Base-by-base conservation (phyloP, 805 yeast species). In the Kluyveromyces nonfermentans region DNA sequence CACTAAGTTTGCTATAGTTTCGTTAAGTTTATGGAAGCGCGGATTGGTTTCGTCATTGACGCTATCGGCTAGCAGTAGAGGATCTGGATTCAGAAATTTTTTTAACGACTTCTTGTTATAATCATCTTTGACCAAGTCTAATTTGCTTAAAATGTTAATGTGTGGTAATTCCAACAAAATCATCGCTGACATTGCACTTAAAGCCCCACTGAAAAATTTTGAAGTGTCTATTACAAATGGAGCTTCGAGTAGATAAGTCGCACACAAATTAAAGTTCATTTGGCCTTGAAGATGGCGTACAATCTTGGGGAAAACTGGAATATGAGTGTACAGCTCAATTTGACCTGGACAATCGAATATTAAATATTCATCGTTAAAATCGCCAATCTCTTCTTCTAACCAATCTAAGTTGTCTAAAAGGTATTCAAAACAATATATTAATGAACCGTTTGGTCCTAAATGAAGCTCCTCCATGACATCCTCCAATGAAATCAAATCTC, bases 121-220 rank as follows among this genome's bases (percentile, higher is more conserved):
- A 30, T 83, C 84, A 55, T 85, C 86, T 55, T 85, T 85, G 38
- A 93, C 76, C 57, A 90, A 72, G 60, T 93, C 99, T 42, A 85
- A 66, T 59, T 93, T 93, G 44, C 95, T 83, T 38, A 93, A 69
- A 16, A 93, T 78, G 59, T 93, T 93, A 45, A 93, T 80, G 60
- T 93, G 99, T 14, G 99, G 99, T 35, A 90, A 72, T 62, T 93
- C 99, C 41, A 93, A 71, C 46, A 93, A 70, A 22, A 93, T 86
- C 99, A 93, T 93, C 1, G 98, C 96, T 18, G 95, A 82, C 99
- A 93, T 93, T 17, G 99, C 99, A 60, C 89, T 79, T 46, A 93
- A 70, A 0, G 96, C 94, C 2, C 98, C 99, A 43, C 95, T 82
- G 62, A 93, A 93, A 64, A 88, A 93, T 65, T 94, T 94, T 9